Evolutionary conservation across 306 rosid genomes (phyloP), one percentile per base, ranked within the genome.

Genomic region (Rubus parviflorus): DNA sequence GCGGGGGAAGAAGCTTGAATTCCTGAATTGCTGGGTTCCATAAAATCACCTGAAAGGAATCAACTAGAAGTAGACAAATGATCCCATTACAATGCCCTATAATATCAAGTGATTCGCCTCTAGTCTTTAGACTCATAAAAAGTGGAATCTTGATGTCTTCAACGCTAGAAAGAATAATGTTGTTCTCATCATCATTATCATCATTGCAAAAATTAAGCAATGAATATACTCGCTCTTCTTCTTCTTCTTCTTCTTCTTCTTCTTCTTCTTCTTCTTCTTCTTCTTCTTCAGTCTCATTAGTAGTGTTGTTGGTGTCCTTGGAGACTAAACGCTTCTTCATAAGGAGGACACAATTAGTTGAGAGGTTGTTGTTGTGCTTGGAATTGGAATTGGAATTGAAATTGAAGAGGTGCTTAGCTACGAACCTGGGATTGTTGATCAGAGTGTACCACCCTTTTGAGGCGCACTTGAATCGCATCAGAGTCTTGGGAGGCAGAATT

Each of bases 21-120:
- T 76, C 66, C 25, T 43, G 17, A 22, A 38, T 38, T 7, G 65
- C 11, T 4, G 66, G 74, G 11, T 76, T 76, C 48, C 42, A 58
- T 23, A 74, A 30, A 74, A 74, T 0, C 20, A 61, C 40, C 56
- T 43, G 6, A 6, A 10, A 41, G 0, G 8, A 43, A n/a, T n/a
- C 2, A 13, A 2, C 52, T 23, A 35, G 13, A 52, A 14, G 11
- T 15, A 64, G 14, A 76, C 40, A 76, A 25, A 64, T 49, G 66
- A 76, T 65, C 14, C 74, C 80, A 76, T 76, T 13, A 23, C 66
- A 66, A 22, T 76, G 40, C 2, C 40, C 73, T 22, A 68, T 15
- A 14, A 68, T 22, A 66, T 2, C 5, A 57, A 66, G 12, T 1
- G 13, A 14, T 0, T 13, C 0, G 3, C 6, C 48, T 4, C 16